phyloP scores from a whole-genome alignment of 352 stramenopile species.

The Peronospora belbahrii region DNA sequence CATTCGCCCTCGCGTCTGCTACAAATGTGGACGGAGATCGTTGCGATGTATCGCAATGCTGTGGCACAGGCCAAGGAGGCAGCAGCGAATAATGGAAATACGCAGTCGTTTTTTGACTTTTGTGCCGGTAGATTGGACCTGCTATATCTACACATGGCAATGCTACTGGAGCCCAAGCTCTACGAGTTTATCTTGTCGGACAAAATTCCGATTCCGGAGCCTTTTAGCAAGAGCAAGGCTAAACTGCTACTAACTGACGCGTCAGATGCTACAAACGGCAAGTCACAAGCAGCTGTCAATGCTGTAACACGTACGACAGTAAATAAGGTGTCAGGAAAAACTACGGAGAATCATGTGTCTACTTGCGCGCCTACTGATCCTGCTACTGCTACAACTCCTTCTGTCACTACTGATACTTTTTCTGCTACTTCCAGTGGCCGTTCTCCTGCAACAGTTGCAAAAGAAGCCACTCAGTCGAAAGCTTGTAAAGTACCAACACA shows the following conservation, averaged over 20 bases:
- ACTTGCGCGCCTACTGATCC: not conserved
- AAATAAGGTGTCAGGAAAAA: not conserved
- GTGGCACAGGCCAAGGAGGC: conserved; percentile 28
- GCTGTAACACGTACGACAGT: not conserved
- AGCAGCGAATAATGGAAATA: conserved; percentile 13
- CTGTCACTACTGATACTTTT: not conserved
- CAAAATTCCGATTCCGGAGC: conserved; percentile 10
- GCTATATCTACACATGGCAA: conserved; percentile 61
- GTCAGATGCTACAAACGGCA: not conserved
- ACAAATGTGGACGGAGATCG: conserved; percentile 61
- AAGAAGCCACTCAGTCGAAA: not conserved
- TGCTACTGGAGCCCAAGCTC: conserved; percentile 45
- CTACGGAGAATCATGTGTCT: not conserved
- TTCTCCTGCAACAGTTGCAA: not conserved
- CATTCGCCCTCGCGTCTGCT: conserved; percentile 42
- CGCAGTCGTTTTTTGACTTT: conserved; percentile 51
- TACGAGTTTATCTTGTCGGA: conserved; percentile 39
- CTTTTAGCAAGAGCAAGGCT: conserved; percentile 8
- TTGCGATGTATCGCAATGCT: conserved; percentile 41
- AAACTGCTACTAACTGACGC: not conserved
- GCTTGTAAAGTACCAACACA: conserved; percentile 10
- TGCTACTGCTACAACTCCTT: not conserved
- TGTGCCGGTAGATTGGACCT: conserved; percentile 50
- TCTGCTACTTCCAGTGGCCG: not conserved
- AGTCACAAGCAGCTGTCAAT: conserved; percentile 1